A percentile compares a stretch with the other conserved stretches of the same genome.
phyloP scores from a whole-genome alignment of 2,329 filamentous ascomycete species.

The Raffaelea arxii region DNA sequence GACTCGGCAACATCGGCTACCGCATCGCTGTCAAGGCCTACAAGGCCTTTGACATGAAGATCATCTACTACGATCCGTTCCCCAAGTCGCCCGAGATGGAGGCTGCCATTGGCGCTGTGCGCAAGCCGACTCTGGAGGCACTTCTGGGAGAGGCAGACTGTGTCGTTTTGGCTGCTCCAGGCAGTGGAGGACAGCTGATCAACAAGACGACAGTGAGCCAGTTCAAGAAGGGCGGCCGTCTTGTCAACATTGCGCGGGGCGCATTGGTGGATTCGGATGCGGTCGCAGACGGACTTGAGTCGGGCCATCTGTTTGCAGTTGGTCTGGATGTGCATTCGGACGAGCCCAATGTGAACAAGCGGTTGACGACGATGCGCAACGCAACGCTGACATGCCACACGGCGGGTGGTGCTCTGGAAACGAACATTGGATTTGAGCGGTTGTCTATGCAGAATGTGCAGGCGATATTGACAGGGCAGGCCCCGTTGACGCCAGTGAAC shows the following conservation, averaged over 20 bases:
- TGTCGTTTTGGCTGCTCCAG: slow-evolving; percentile 40
- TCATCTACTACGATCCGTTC: slow-evolving; percentile 42
- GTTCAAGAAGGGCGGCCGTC: slow-evolving; percentile 39
- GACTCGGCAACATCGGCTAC: slow-evolving; percentile 46
- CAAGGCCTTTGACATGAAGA: slow-evolving; percentile 44
- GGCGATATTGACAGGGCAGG: slow-evolving; percentile 32
- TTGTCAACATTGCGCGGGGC: slow-evolving; percentile 47
- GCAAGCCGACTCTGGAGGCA: slow-evolving; percentile 31
- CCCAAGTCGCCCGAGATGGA: slow-evolving; percentile 30
- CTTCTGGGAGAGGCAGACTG: slow-evolving; percentile 38
- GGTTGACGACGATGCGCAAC: slow-evolving; percentile 20
- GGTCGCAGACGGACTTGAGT: slow-evolving; percentile 33
- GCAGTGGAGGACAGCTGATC: slow-evolving; percentile 33
- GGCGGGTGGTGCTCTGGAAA: slow-evolving; percentile 44
- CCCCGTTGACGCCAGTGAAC: slow-evolving; percentile 42
- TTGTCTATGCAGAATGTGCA: slow-evolving; percentile 45
- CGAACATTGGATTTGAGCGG: slow-evolving; percentile 42
- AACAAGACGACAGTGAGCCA: slow-evolving; percentile 25
- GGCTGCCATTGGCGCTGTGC: slow-evolving; percentile 27
- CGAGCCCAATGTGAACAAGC: slow-evolving; percentile 31
- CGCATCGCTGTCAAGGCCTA: slow-evolving; percentile 45
- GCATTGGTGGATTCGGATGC: slow-evolving; percentile 38
- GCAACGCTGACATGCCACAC: slow-evolving; percentile 42
- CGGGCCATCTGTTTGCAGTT: slow-evolving; percentile 31
- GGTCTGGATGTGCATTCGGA: slow-evolving; percentile 42